These are phyloP conservation scores for Aspergillus bombycis DNA, from an alignment of 2,329 filamentous ascomycete species.

Conservation along the genomic window DNA sequence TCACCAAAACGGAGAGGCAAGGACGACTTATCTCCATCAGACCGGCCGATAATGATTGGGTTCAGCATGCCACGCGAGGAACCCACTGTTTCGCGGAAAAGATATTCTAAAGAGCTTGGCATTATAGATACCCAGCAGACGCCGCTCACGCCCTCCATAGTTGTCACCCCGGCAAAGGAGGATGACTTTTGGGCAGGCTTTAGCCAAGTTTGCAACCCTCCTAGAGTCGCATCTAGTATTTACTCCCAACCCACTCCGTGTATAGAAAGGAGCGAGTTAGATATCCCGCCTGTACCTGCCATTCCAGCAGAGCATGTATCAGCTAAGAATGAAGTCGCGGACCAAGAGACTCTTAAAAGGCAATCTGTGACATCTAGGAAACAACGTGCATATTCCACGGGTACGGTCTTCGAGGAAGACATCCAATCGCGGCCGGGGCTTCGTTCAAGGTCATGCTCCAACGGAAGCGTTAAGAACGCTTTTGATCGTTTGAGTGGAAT, in stretches of 20 bases:
- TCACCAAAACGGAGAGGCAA: slow-evolving; percentile 30
- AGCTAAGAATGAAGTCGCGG: slow-evolving; percentile 17
- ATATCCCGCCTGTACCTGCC: slow-evolving; percentile 45
- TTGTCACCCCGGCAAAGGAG: slow-evolving; percentile 50
- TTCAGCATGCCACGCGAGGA: slow-evolving; percentile 44
- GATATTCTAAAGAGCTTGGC: slow-evolving; percentile 30
- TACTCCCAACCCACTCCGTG: slow-evolving; percentile 47
- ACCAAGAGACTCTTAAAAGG: slow-evolving; percentile 17
- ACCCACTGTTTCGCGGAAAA: slow-evolving; percentile 23
- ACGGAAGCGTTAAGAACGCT: slow-evolving; percentile 34
- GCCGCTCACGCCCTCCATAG: slow-evolving; percentile 49
- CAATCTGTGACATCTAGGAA: slow-evolving; percentile 26
- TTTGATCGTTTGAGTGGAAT: slow-evolving; percentile 30
- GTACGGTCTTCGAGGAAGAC: slow-evolving; percentile 43
- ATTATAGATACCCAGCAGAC: slow-evolving; percentile 35
- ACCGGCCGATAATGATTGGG: slow-evolving; percentile 51
- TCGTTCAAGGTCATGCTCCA: slow-evolving; percentile 29
- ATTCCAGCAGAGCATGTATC: slow-evolving; percentile 39
- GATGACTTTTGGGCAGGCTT: slow-evolving; percentile 39
- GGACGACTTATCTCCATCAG: slow-evolving; percentile 47
- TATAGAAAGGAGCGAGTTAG: slow-evolving; percentile 25
- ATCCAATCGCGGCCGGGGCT: slow-evolving; percentile 15
- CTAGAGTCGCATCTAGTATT: slow-evolving; percentile 46
- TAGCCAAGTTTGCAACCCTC: slow-evolving; percentile 27
- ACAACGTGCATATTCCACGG: slow-evolving; percentile 36